Evolutionary conservation across 768 basidiomycete genomes (phyloP), one percentile per base, ranked within the genome.

Genomic region (Ramaria sp.): DNA sequence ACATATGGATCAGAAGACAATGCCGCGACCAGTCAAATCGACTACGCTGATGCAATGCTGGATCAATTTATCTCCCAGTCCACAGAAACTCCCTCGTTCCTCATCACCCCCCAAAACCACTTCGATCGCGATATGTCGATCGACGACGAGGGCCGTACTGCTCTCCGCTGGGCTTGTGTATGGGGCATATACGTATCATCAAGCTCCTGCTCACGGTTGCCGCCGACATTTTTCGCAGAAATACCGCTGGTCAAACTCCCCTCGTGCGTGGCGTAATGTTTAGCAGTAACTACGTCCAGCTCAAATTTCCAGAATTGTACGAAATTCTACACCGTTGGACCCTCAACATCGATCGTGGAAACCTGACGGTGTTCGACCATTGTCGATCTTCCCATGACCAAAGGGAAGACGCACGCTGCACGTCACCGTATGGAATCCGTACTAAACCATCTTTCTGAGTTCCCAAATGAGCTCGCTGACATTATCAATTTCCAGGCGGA

Each of bases 261-360:
- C 72, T 99, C 39, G 98, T 99, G 96, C 89, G 96, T 15, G 86
- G 85, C 63, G 96, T 99, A 62, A 98, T 98, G 95, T 99, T 98
- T 67, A 90, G 91, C 48, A 99, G 98, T 69, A 99, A 98, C 67
- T 99, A 99, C 66, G 96, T 98, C 67, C 87, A 98, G 45, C 88
- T 96, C 60, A 99, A 99, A 68, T 99, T 99, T 62, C 91, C 93
- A 1, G 95, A 98, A 67, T 74, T 99, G 16, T 97, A 96, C 69
- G 94, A 98, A 65, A 79, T 99, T 12, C 70, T 99, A 36, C 96
- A 98, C 63, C 86, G 92, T n/a, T 95, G 93, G 15, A 97, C 95
- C 0, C 85, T 98, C 62, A 97, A 99, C 66, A 98, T 99, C 70
- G 96, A 99, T 73, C 42, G 49, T 16, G 24, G n/a, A n/a, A n/a